Evolutionary conservation across 129 eudicot species (phyloP), one percentile per base, ranked within the genome.

Genomic region (Pulicaria dysenterica): DNA sequence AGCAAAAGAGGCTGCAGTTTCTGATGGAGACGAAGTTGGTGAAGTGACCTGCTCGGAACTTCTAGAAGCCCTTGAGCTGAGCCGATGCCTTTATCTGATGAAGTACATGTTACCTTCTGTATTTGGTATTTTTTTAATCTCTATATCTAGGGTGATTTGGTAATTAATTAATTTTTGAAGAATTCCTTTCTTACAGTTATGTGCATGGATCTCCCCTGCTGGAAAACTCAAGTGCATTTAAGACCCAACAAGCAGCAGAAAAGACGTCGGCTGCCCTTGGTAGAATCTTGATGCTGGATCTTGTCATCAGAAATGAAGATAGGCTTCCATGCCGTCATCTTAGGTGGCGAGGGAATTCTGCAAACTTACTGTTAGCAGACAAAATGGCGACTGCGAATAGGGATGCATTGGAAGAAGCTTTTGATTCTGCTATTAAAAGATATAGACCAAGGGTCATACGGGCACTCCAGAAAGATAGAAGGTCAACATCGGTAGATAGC

Each of bases 31-130:
- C 77, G 97, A 95, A 86, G 89, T 88, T 80, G 96, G 91, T 73
- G 99, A 95, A 67, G 74, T 90, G 70, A 95, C 99, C 16, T 95
- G 99, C 76, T 90, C 96, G 37, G 99, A 90, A 72, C 97, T 95
- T 83, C 79, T 95, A 69, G 99, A 95, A 90, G 99, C 99, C 78
- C 94, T 95, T 81, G 99, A 95, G 76, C 87, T 95, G 64, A 95
- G 99, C 67, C 89, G 99, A 63, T 95, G 99, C 78, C 89, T 95
- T 66, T 70, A 84, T 51, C 79, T 95, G 73, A 90, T 90, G 99
- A 94, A 86, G 97, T 95, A 73, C 14, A 81, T 53, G 45, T 19
- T 8, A 78, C 56, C 31, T 59, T 24, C 76, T 42, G 38, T 43
- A 43, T 61, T 3, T n/a, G 39, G 4, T 40, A 15, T 60, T 1